Evolutionary conservation across 208 protist species (phyloP).

Genomic region (Paratrypanosoma confusum): DNA sequence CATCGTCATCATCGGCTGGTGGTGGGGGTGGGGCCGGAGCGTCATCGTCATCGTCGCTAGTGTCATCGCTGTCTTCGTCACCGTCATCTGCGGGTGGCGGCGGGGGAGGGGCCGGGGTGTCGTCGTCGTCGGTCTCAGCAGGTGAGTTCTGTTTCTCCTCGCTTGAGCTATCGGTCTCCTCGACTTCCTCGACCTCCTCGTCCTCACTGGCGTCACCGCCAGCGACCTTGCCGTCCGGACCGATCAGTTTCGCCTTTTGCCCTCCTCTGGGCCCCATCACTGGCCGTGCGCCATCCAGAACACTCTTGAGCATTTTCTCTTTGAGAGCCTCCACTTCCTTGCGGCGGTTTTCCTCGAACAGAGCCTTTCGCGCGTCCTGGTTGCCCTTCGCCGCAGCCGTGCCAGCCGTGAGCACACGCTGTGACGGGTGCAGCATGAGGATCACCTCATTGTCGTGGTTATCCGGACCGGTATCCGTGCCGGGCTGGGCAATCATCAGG

Average conservation of each 20-base stretch:
- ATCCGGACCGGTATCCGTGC: too few species aligned
- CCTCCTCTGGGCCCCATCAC: background rate
- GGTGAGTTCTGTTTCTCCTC: background rate
- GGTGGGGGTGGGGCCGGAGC: background rate
- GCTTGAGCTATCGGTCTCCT: background rate
- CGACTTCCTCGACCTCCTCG: constrained; percentile 2
- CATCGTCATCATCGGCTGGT: constrained; percentile 1
- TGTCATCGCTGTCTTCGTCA: background rate
- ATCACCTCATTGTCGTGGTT: constrained; percentile 4
- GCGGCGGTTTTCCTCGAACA: constrained; percentile 5
- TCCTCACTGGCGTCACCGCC: background rate
- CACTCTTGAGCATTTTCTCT: constrained; percentile 9
- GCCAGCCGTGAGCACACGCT: constrained; percentile 8
- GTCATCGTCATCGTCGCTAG: constrained; percentile 1
- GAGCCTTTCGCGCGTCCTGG: constrained; percentile 11
- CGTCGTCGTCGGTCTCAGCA: constrained; percentile 1
- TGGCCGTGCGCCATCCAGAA: constrained; percentile 1
- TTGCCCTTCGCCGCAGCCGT: constrained; percentile 4
- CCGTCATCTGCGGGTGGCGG: background rate
- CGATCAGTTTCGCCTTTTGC: background rate
- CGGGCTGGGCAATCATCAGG: constrained; percentile 2
- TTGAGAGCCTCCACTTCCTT: constrained; percentile 7
- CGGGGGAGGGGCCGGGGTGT: constrained; percentile 3
- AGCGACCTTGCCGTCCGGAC: background rate
- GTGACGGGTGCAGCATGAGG: constrained; percentile 8